A percentile compares a stretch with the other conserved stretches of the same genome.
Conservation (phyloP, 139 green algal genomes). For the Chlamydomonas applanata region DNA sequence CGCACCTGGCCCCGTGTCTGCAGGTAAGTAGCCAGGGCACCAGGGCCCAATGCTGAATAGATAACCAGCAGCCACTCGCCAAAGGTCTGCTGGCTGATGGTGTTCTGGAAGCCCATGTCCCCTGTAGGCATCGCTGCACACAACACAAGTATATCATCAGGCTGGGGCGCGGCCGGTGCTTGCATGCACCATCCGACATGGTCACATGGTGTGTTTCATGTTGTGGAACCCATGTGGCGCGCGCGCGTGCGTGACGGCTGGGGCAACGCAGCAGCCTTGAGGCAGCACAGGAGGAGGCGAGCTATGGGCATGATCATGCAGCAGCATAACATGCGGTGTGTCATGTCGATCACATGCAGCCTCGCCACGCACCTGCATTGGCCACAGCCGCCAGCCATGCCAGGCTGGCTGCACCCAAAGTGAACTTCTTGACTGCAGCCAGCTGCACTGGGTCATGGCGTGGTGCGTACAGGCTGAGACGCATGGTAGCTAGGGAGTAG, state of each 20-base stretch:
- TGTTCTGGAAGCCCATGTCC: too few species aligned
- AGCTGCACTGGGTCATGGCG: slow-evolving; percentile 35
- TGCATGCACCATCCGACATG: too few species aligned
- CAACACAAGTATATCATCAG: not conserved
- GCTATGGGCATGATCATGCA: too few species aligned
- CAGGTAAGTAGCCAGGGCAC: slow-evolving; percentile 42
- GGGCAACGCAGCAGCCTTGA: not conserved
- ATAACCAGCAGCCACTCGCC: slow-evolving; percentile 15
- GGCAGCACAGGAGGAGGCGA: not conserved
- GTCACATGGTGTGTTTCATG: too few species aligned
- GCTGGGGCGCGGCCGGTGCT: too few species aligned
- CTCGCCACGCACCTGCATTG: not conserved
- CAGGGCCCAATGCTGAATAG: slow-evolving; percentile 43
- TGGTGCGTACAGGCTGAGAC: slow-evolving; percentile 38
- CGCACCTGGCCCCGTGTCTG: slow-evolving; percentile 37
- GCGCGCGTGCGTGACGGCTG: too few species aligned
- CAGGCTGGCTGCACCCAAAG: slow-evolving; percentile 16
- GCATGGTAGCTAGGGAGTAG: slow-evolving; percentile 32
- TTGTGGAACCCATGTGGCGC: too few species aligned
- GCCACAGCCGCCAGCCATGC: slow-evolving; percentile 18
- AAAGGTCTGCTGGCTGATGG: too few species aligned
- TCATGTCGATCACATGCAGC: too few species aligned
- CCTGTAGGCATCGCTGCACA: not conserved
- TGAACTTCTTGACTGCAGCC: slow-evolving; percentile 48
- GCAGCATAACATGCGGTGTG: not conserved